Percentiles rank a stretch among this genome's conserved stretches.
phyloP scores from a whole-genome alignment of 306 rosid genomes.

The Vigna radiata region DNA sequence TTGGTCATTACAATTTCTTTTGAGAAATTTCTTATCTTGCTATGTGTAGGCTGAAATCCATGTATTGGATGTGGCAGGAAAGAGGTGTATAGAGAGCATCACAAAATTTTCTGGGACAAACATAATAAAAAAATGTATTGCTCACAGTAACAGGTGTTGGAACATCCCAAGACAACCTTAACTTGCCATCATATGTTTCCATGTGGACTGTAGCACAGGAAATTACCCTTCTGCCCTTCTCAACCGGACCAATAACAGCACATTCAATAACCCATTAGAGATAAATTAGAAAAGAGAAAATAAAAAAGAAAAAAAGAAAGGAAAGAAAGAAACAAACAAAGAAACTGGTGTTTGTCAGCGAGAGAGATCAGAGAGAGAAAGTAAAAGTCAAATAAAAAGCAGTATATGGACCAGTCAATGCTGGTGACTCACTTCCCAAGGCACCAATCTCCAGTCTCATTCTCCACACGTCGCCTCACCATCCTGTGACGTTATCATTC shows the following conservation, averaged over 20 bases:
- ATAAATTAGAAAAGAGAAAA: too few relatives aligned
- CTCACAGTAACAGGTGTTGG: conserved; percentile 44
- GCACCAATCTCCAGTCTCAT: conserved; percentile 36
- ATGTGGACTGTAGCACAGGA: not conserved
- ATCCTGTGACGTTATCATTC: conserved; percentile 54
- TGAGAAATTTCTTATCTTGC: not conserved
- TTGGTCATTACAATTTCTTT: not conserved
- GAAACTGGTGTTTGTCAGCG: conserved; percentile 39
- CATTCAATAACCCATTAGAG: not conserved
- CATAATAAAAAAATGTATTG: not conserved
- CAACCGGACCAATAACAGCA: not conserved
- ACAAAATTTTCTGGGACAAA: not conserved
- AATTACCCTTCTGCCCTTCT: not conserved
- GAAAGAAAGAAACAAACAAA: conserved; percentile 8
- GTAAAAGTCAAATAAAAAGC: conserved; percentile 45
- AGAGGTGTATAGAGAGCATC: not conserved
- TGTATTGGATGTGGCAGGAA: not conserved
- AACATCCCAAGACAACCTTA: conserved; percentile 66
- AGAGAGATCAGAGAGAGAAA: not conserved
- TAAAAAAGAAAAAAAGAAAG: not conserved
- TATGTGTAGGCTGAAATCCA: not conserved
- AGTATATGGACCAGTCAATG: conserved; percentile 40
- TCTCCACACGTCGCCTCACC: conserved; percentile 39
- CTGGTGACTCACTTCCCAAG: conserved; percentile 36
- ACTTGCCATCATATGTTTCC: conserved; percentile 28